These are phyloP conservation scores for Carex scoparia DNA, from an alignment of 176 grass and related monocot species.

Conservation along the genomic window DNA sequence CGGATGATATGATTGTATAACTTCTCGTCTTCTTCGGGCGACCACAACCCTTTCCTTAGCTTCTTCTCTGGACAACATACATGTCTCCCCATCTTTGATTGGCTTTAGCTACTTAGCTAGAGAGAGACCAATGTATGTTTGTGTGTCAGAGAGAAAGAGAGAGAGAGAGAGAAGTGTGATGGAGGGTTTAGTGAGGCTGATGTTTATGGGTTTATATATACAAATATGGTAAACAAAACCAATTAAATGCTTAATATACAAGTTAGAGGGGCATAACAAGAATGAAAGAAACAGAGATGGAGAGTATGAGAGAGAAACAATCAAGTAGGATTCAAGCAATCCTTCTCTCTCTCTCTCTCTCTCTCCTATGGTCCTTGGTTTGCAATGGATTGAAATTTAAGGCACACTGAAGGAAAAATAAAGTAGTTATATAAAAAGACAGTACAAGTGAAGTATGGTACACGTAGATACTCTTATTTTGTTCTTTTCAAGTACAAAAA, in stretches of 20 bases:
- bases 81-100: conserved; percentile 58
- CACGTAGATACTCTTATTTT: not conserved
- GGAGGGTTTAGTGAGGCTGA: conserved; percentile 22
- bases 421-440: conserved; percentile 25
- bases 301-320: conserved; percentile 29
- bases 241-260: conserved; percentile 33
- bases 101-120: conserved; percentile 1
- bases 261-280: conserved; percentile 56
- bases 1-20: conserved; percentile 90
- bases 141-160: not conserved
- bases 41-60: conserved; percentile 86
- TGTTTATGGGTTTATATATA: conserved; percentile 34
- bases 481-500: not conserved
- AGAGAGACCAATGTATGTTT: not conserved
- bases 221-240: conserved; percentile 25
- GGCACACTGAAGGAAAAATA: conserved; percentile 39
- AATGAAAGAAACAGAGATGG: conserved; percentile 36
- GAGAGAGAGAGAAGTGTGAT: not conserved
- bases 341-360: not conserved
- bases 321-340: conserved; percentile 77
- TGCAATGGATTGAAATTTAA: conserved; percentile 70
- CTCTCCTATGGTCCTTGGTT: conserved; percentile 17
- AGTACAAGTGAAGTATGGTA: not conserved
- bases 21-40: conserved; percentile 90
- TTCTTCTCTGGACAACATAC: conserved; percentile 54